Evolutionary conservation across 768 basidiomycete species (phyloP).

Genomic region (Phylloporus arenicola): DNA sequence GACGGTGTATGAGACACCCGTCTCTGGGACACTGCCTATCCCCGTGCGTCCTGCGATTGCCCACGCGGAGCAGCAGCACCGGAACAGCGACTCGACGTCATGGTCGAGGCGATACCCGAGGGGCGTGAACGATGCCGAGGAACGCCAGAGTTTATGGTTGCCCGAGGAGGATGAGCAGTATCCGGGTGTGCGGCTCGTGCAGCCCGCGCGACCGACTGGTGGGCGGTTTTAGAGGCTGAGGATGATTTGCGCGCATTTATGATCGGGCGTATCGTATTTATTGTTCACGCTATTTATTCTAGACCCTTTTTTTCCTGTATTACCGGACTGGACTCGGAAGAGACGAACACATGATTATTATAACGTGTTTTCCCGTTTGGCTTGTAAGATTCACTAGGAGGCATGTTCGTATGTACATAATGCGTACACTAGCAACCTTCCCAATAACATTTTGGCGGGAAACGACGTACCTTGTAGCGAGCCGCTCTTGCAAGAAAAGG

Average conservation of each 20-base stretch:
- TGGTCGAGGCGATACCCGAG: constrained; percentile 45
- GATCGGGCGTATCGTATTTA: neutral
- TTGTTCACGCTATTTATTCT: neutral
- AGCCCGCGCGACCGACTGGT: constrained; percentile 14
- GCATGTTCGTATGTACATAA: too few relatives aligned
- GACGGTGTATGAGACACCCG: constrained; percentile 11
- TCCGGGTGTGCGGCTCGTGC: constrained; percentile 39
- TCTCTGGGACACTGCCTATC: constrained; percentile 3
- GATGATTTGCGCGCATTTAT: neutral
- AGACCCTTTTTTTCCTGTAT: neutral
- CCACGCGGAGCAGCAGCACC: constrained; percentile 16
- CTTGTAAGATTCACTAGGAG: neutral
- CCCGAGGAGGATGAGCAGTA: constrained; percentile 14
- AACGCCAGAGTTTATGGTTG: constrained; percentile 52
- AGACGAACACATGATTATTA: neutral
- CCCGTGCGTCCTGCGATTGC: neutral
- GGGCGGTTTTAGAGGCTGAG: constrained; percentile 16
- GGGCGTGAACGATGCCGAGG: constrained; percentile 54
- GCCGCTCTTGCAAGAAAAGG: too few relatives aligned
- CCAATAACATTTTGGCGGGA: too few relatives aligned
- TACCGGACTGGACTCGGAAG: neutral
- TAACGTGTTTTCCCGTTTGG: neutral
- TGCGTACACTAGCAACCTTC: too few relatives aligned
- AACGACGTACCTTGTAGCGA: too few relatives aligned
- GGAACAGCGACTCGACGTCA: constrained; percentile 37